phyloP scores from a whole-genome alignment of 2,329 filamentous ascomycete genomes.

The Colletotrichum phormii region DNA sequence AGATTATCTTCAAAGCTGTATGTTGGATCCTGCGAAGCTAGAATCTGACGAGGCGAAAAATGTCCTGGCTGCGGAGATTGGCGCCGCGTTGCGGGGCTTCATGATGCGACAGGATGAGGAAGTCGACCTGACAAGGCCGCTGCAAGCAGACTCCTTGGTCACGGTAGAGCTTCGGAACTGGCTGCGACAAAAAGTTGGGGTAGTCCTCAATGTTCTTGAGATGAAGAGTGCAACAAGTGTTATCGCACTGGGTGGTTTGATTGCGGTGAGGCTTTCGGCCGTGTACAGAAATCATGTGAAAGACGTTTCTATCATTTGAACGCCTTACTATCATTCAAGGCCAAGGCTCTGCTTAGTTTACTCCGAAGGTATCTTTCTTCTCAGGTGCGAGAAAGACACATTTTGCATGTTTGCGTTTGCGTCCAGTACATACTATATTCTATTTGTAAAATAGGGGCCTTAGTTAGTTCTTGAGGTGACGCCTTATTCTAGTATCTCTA shows the following conservation, averaged over 20 bases:
- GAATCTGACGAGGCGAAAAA: constrained; percentile 1
- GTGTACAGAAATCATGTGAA: neutral
- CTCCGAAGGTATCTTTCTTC: neutral
- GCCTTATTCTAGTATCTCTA: too few species aligned
- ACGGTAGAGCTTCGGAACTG: constrained; percentile 41
- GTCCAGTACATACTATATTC: too few species aligned
- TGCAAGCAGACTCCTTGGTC: constrained; percentile 41
- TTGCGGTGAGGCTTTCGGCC: constrained; percentile 6
- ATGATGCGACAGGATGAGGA: constrained; percentile 35
- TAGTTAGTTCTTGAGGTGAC: too few species aligned
- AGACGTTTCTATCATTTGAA: neutral
- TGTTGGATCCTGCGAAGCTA: neutral
- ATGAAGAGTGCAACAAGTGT: constrained; percentile 23
- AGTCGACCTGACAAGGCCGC: neutral
- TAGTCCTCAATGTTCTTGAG: constrained; percentile 27
- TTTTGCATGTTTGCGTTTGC: too few species aligned
- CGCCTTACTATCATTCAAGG: neutral
- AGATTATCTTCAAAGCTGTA: constrained; percentile 6
- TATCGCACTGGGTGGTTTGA: neutral
- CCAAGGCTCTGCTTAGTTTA: neutral
- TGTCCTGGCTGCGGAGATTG: constrained; percentile 23
- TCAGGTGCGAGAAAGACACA: too few species aligned
- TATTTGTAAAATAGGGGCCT: too few species aligned
- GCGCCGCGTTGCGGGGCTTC: constrained; percentile 21
- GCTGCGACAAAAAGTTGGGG: constrained; percentile 37